These are phyloP conservation scores for Nakaseomyces bracarensis DNA, from an alignment of 1,139 yeast genomes.

Conservation along the genomic window DNA sequence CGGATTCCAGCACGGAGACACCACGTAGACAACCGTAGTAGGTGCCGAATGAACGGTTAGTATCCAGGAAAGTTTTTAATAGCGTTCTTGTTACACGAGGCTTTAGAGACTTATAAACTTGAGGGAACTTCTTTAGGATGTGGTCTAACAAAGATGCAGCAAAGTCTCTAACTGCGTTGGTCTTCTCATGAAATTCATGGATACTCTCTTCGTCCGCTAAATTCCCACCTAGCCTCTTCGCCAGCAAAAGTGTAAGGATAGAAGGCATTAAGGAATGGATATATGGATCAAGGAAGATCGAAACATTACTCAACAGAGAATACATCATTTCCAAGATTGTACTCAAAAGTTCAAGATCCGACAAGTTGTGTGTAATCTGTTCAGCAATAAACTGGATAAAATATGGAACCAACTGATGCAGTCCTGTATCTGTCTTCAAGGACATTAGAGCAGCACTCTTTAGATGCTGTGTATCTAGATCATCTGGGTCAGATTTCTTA, in stretches of 20 bases:
- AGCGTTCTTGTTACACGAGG: slow-evolving; percentile 93
- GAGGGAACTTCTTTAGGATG: slow-evolving; percentile 70
- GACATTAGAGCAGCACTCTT: slow-evolving; percentile 77
- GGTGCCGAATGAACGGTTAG: slow-evolving; percentile 69
- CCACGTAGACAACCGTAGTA: slow-evolving; percentile 90
- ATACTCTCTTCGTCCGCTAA: slow-evolving; percentile 14
- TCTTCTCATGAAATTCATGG: slow-evolving; percentile 30
- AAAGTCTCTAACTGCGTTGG: slow-evolving; percentile 70
- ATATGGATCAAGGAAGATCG: slow-evolving; percentile 89
- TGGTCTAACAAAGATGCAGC: slow-evolving; percentile 79
- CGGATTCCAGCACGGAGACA: slow-evolving; percentile 73
- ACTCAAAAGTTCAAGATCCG: slow-evolving; percentile 62
- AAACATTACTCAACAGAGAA: slow-evolving; percentile 74
- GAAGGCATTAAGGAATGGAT: slow-evolving; percentile 97
- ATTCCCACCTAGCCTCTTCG: slow-evolving; percentile 74
- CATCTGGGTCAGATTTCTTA: slow-evolving; percentile 33
- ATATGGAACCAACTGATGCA: slow-evolving; percentile 94
- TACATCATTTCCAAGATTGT: slow-evolving; percentile 87
- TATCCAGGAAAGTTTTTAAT: slow-evolving; percentile 79
- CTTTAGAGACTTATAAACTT: slow-evolving; percentile 79
- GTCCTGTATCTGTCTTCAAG: slow-evolving; percentile 84
- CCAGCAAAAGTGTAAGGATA: slow-evolving; percentile 76
- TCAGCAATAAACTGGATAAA: slow-evolving; percentile 94
- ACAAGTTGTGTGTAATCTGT: slow-evolving; percentile 81
- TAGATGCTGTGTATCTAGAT: slow-evolving; percentile 45